phyloP scores from a whole-genome alignment of 164 flowering plant genomes.

The Liquidambar formosana region DNA sequence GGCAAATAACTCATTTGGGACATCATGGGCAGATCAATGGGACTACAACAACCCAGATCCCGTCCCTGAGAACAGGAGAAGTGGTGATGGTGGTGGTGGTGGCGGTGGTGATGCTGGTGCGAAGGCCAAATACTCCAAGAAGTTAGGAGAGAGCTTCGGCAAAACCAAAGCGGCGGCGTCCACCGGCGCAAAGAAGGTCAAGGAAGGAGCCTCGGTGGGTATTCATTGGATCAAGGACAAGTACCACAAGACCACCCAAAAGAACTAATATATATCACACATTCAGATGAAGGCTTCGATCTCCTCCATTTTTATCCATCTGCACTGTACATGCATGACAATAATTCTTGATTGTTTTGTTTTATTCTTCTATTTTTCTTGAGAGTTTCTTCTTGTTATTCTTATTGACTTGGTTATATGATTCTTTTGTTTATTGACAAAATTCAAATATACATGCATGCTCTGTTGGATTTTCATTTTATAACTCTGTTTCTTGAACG shows the following conservation, averaged over 20 bases:
- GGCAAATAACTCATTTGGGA: background rate
- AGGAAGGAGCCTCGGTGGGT: slow-evolving; percentile 29
- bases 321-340: too few species aligned
- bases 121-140: slow-evolving; percentile 17
- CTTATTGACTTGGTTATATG: too few species aligned
- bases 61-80: slow-evolving; percentile 2
- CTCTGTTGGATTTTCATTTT: too few species aligned
- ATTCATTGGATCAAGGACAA: slow-evolving; percentile 34
- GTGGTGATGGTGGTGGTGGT: too few species aligned
- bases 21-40: slow-evolving; percentile 35
- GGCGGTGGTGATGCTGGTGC: background rate
- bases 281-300: too few species aligned
- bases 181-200: slow-evolving; percentile 28
- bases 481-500: too few species aligned
- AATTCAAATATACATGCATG: too few species aligned
- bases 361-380: too few species aligned
- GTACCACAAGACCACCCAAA: slow-evolving; percentile 20
- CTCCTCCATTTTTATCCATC: too few species aligned
- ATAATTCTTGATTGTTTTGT: too few species aligned
- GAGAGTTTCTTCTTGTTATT: too few species aligned
- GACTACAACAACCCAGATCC: slow-evolving; percentile 11
- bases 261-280: background rate
- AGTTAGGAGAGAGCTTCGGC: slow-evolving; percentile 23
- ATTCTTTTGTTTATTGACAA: too few species aligned
- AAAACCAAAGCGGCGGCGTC: slow-evolving; percentile 33